Evolutionary conservation across 2,329 filamentous ascomycete genomes (phyloP).

Genomic region (Sarocladiaceae sp.): DNA sequence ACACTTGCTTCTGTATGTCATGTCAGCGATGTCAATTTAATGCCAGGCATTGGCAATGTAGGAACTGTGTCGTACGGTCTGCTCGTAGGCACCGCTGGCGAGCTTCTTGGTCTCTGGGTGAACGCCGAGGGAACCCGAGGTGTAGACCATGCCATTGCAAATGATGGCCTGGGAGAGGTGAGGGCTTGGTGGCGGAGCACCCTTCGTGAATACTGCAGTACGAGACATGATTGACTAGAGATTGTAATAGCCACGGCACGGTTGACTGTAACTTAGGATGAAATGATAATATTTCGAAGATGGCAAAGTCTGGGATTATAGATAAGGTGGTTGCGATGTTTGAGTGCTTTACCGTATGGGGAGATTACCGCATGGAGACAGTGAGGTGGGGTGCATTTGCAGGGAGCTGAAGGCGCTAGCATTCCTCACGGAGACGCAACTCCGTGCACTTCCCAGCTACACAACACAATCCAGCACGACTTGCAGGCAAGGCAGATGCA

Average conservation of each 20-base stretch:
- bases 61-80: no score
- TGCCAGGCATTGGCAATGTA: no score
- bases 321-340: no score
- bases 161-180: conserved; percentile 16
- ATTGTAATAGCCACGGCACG: no score
- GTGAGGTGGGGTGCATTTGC: not conserved
- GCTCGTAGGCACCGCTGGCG: conserved; percentile 11
- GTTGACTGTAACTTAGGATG: no score
- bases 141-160: conserved; percentile 16
- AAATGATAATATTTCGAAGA: no score
- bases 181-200: conserved; percentile 13
- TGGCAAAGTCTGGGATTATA: no score
- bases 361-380: no score
- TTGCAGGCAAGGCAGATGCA: no score
- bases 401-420: not conserved
- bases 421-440: not conserved
- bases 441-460: not conserved
- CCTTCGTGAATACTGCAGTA: conserved; percentile 14
- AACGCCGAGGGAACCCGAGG: conserved; percentile 12
- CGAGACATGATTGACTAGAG: no score
- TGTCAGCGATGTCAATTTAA: not conserved
- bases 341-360: no score
- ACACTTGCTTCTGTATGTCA: conserved; percentile 33
- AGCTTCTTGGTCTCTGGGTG: conserved; percentile 12
- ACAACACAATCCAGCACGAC: no score